Percentiles rank a stretch among this genome's conserved stretches.
Evolutionary conservation across 768 basidiomycete species (phyloP).

Genomic region (Lactarius psammicola): DNA sequence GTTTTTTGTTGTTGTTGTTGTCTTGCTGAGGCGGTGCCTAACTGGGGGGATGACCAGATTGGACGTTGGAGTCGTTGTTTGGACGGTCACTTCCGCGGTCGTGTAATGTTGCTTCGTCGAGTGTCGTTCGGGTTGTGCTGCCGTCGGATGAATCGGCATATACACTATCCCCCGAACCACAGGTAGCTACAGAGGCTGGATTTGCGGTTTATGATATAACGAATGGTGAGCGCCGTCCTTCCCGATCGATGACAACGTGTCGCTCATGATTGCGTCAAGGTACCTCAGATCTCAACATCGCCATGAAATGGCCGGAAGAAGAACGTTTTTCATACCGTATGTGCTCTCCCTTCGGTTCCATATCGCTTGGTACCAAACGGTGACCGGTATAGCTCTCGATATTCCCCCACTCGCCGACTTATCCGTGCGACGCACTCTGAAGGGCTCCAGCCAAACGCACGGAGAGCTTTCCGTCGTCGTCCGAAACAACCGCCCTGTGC

Average conservation of each 20-base stretch:
- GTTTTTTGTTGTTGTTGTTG: background rate
- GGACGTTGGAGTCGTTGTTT: slow-evolving; percentile 69
- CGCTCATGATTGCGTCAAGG: slow-evolving; percentile 23
- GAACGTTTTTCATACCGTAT: slow-evolving; percentile 56
- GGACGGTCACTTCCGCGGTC: slow-evolving; percentile 57
- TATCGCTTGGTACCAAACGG: slow-evolving; percentile 6
- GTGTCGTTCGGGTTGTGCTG: slow-evolving; percentile 50
- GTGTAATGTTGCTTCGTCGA: slow-evolving; percentile 70
- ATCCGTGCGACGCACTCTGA: slow-evolving; percentile 66
- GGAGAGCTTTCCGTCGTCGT: slow-evolving; percentile 71
- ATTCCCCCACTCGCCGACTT: slow-evolving; percentile 49
- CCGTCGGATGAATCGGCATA: slow-evolving; percentile 40
- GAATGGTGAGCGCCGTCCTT: slow-evolving; percentile 41
- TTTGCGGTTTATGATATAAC: slow-evolving; percentile 50
- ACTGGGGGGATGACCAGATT: slow-evolving; percentile 48
- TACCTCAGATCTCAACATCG: slow-evolving; percentile 50
- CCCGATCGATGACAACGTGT: background rate
- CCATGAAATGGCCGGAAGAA: slow-evolving; percentile 54
- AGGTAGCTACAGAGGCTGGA: slow-evolving; percentile 34
- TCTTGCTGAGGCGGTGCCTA: slow-evolving; percentile 21
- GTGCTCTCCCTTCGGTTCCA: slow-evolving; percentile 5
- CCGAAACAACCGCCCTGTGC: slow-evolving; percentile 51
- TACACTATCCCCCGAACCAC: slow-evolving; percentile 53
- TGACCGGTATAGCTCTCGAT: slow-evolving; percentile 36
- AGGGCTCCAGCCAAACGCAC: slow-evolving; percentile 70